Evolutionary conservation across 148 eudicot genomes (phyloP), one percentile per base, ranked within the genome.

Genomic region (Vaccinium vitisidaea): DNA sequence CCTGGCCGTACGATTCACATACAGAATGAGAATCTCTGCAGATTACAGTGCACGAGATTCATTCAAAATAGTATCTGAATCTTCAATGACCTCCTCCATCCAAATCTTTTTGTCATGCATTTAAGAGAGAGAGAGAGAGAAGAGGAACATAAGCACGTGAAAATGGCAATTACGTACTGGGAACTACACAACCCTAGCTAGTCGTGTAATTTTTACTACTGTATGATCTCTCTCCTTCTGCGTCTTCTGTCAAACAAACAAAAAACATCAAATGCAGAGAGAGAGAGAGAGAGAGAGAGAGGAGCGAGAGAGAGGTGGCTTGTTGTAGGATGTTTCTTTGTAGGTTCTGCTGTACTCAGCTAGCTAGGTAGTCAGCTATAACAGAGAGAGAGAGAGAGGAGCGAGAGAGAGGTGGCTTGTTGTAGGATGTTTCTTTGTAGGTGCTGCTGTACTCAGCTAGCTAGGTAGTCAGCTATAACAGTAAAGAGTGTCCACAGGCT

Each of bases 61-160:
- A 67, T 16, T 36, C 39, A 36, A 36, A 36, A 36, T 3, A 36
- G 3, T 36, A 23, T 23, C 14, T n/a, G 71, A 9, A 23, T 27
- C 75, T 70, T 27, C 19, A 70, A 30, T 30, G 43, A 27, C 46
- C 6, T 30, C 75, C 15, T 32, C 46, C 43, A 15, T 19, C 6
- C 75, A 27, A 70, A 70, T 32, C 75, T 65, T 58, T 23, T 23
- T 5, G 6, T 25, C 73, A 67, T 9, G 48, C 46, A 36, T 36
- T 73, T 13, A 16, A 39, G 53, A 75, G 52, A 75, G 50, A 39
- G 52, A 43, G 77, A 15, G 77, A 39, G 49, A 48, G n/a, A n/a
- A 23, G 25, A 50, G 55, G 79, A 50, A 77, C 80, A 21, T n/a
- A 11, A 50, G 8, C 58, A 77, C 80, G 80, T 77, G 80, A 77